Conservation (phyloP, 257 asterid species). For the Leonotis leonurus region DNA sequence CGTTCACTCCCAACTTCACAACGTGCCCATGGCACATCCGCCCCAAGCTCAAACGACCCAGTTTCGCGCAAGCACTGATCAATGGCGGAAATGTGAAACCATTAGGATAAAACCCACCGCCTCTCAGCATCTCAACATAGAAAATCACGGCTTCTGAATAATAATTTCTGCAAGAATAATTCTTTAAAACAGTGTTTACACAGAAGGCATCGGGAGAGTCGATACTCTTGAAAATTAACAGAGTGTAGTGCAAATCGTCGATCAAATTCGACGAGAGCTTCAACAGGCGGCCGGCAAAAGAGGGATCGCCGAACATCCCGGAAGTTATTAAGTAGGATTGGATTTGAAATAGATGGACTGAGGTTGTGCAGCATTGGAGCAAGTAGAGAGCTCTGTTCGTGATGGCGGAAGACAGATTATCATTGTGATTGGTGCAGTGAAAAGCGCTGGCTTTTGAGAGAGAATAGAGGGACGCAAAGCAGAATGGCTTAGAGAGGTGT, state of each 20-base stretch:
- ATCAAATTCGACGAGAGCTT: constrained; percentile 32
- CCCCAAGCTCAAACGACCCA: constrained; percentile 40
- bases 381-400: constrained; percentile 29
- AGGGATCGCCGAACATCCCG: constrained; percentile 48
- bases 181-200: constrained; percentile 56
- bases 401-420: constrained; percentile 7
- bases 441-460: not conserved
- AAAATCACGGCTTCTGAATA: constrained; percentile 38
- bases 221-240: constrained; percentile 40
- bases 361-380: constrained; percentile 36
- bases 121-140: constrained; percentile 47
- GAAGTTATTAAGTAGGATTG: constrained; percentile 51
- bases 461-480: constrained; percentile 11
- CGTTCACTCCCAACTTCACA: constrained; percentile 54
- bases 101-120: constrained; percentile 44
- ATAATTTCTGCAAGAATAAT: constrained; percentile 33
- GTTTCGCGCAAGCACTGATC: constrained; percentile 54
- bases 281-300: constrained; percentile 59
- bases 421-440: not conserved
- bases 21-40: constrained; percentile 62
- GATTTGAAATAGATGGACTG: constrained; percentile 41
- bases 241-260: constrained; percentile 29
- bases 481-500: constrained; percentile 17
- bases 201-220: constrained; percentile 51
- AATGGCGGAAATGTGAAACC: constrained; percentile 58